phyloP scores from a whole-genome alignment of 2,329 filamentous ascomycete genomes.

The Alternaria infectoria region DNA sequence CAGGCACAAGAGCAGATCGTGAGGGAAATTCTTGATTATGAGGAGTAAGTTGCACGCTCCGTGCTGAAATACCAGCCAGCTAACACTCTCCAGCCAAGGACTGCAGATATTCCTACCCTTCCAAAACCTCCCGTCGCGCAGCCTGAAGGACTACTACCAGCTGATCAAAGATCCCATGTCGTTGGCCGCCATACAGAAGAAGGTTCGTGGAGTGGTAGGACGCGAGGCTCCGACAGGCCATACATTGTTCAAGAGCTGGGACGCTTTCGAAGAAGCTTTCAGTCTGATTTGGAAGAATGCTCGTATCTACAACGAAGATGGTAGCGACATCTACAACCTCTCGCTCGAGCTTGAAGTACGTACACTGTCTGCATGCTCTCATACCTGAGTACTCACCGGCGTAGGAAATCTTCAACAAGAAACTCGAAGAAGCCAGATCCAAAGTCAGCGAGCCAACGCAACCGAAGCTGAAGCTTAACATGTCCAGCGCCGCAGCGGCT shows the following conservation, averaged over 20 bases:
- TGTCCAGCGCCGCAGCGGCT: conserved; percentile 52
- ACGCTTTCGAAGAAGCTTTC: conserved; percentile 78
- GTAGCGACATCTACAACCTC: conserved; percentile 79
- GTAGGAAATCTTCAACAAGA: conserved; percentile 71
- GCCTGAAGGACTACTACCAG: conserved; percentile 84
- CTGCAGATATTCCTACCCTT: conserved; percentile 77
- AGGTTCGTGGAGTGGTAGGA: conserved; percentile 74
- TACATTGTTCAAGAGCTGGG: conserved; percentile 82
- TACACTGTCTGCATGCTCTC: not conserved
- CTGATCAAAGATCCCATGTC: conserved; percentile 82
- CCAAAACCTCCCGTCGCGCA: conserved; percentile 75
- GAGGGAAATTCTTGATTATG: conserved; percentile 71
- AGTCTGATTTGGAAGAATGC: conserved; percentile 88
- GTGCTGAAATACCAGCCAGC: not conserved
- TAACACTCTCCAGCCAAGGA: conserved; percentile 53
- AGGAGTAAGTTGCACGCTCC: conserved; percentile 46
- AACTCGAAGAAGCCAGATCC: conserved; percentile 74
- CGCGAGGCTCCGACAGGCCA: conserved; percentile 64
- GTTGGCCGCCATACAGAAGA: conserved; percentile 77
- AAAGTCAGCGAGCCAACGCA: conserved; percentile 74
- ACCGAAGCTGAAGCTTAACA: conserved; percentile 81
- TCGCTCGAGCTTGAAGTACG: conserved; percentile 79
- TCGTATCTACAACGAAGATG: conserved; percentile 88
- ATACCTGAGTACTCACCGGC: conserved; percentile 19
- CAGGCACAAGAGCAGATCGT: conserved; percentile 87